A percentile compares a stretch with the other conserved stretches of the same genome.
These are phyloP conservation scores for Casuarina cunninghamiana DNA, from an alignment of 306 rosid genomes.

Conservation along the genomic window DNA sequence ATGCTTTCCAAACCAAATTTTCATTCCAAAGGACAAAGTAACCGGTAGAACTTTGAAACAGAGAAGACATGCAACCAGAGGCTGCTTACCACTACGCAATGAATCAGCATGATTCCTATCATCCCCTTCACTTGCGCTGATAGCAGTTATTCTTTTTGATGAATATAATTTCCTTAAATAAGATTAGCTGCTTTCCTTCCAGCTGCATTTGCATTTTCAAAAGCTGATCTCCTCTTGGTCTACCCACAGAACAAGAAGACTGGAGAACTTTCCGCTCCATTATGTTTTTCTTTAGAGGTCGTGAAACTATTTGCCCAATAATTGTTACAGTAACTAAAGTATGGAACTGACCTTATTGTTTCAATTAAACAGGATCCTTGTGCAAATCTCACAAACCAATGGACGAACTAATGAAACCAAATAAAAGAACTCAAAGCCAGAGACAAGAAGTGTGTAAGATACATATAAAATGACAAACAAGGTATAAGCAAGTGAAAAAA, in stretches of 20 bases:
- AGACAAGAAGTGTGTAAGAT: background rate
- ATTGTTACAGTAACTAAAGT: background rate
- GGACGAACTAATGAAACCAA: background rate
- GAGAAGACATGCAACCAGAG: background rate
- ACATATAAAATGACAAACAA: background rate
- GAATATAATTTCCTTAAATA: background rate
- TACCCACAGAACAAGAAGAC: background rate
- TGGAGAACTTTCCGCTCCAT: background rate
- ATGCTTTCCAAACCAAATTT: background rate
- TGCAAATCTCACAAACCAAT: background rate
- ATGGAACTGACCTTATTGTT: background rate
- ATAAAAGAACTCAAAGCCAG: background rate
- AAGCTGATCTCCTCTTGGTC: background rate
- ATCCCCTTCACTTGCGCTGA: background rate
- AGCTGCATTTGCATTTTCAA: background rate
- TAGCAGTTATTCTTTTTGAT: background rate
- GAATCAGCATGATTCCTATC: background rate
- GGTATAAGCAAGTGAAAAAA: slow-evolving; percentile 7
- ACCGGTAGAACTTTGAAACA: background rate
- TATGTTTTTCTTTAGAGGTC: background rate
- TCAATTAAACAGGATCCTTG: background rate
- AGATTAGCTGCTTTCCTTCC: background rate
- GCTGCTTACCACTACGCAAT: background rate
- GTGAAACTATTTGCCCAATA: too few relatives aligned
- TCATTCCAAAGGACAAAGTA: background rate